Base-by-base conservation (phyloP, 2,329 filamentous ascomycete genomes). In the Paecilomyces variotii region DNA sequence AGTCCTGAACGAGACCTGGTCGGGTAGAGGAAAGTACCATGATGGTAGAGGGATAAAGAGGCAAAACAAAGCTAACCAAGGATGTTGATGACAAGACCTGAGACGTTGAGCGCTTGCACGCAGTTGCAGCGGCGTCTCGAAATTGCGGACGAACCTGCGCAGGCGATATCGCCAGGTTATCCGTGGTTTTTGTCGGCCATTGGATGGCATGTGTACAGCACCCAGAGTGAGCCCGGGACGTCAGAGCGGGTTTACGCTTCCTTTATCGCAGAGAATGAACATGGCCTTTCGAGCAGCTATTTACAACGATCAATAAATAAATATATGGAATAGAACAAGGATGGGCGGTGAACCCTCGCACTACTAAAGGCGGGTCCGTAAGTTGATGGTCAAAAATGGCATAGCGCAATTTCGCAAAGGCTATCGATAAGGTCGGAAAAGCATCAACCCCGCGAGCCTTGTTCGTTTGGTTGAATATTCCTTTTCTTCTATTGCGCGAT, bases 41-140 rank as follows among this genome's bases (percentile, higher is more conserved):
- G 62, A 60, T 32, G 62, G 64, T 45, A 64, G 51, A 2, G 64
- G 63, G 9, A 64, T 50, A 32, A 66, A 61, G 24, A 64, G 62
- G 51, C 60, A 50, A 19, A 66, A 58, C 26, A 66, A 61, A 53
- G 62, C 58, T 24, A 66, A 56, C 32, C 57, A 60, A 3, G 62
- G 62, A 56, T 64, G 55, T 12, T 54, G 60, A 52, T 65, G 59
- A 55, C 56, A 53, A 52, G 61, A 54, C 14, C 56, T 57, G 19
- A 65, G 62, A 24, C 61, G 60, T 39, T 55, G 56, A 25, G 63
- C 53, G 51, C 53, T 66, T 50, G 52, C 57, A 0, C 60, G 62
- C 3, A 62, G 45, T 6, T 50, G 53, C 26, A 64, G 63, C 7
- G 61, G 60, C 28, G 60, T 56, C 56, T 62, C 32, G 24, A 54